Evolutionary conservation across 2,329 filamentous ascomycete genomes (phyloP), one percentile per base, ranked within the genome.

Genomic region (Pochonia chlamydosporia): DNA sequence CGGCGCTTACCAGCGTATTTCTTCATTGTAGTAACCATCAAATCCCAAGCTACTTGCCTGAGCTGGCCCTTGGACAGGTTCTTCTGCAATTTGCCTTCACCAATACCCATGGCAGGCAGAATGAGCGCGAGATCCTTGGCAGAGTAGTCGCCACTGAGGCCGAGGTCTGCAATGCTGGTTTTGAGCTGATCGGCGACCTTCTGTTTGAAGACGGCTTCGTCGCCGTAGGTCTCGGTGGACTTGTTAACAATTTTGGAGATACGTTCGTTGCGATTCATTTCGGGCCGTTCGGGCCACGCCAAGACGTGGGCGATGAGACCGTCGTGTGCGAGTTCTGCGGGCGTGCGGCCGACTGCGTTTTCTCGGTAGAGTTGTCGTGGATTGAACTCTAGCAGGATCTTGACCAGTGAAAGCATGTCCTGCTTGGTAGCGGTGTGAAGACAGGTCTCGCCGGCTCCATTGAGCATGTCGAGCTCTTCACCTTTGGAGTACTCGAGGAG

Each of bases 341-440:
- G 84, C 0, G 87, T 93, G 14, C 79, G 75, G 2, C 89, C 89
- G 0, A 86, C 86, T 0, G 86, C 80, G 54, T 91, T 91, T 61
- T 93, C 89, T 20, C 82, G 78, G 54, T 79, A 75, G 0, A 89
- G 67, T 2, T 90, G 70, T 23, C 73, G 70, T 0, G 84, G 78
- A 16, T 78, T 72, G 53, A 69, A 69, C 9, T 76, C 67, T 10
- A 90, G 64, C 3, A 87, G 56, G 3, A 69, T 57, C 13, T 69
- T 63, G 33, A 68, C 56, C 1, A 75, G 54, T 30, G 57, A 59
- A 7, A 68, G 54, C 30, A 66, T 54, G 11, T 64, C 56, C 7
- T 63, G 59, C 46, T 65, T 59, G 18, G 82, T 71, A 10, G 76
- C 72, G 0, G 71, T 74, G 56, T 89, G 85, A 1, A 88, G 68